Conservation (phyloP, 1,284 basidiomycete genomes). For the Rhodotorula sp. region DNA sequence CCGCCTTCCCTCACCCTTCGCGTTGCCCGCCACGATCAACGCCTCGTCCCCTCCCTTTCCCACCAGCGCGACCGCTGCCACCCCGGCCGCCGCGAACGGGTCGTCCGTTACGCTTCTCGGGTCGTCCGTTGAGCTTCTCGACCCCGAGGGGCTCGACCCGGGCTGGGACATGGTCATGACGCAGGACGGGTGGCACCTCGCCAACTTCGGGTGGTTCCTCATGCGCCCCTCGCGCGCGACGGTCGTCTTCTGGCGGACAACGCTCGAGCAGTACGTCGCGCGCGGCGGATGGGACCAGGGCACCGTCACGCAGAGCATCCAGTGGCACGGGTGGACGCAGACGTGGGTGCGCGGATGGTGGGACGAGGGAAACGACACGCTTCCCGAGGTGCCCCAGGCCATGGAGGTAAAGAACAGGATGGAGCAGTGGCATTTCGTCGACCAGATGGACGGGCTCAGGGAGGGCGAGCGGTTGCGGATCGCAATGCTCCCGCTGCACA, state of each 20-base stretch:
- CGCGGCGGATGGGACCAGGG: slow-evolving; percentile 3
- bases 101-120: background rate
- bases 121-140: background rate
- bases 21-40: background rate
- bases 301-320: background rate
- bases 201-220: slow-evolving; percentile 5
- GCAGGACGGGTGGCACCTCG: background rate
- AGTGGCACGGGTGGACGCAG: background rate
- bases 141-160: slow-evolving; percentile 1
- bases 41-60: background rate
- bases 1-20: background rate
- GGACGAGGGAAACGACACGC: background rate
- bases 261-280: background rate
- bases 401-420: background rate
- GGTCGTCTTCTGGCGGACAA: background rate
- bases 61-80: too few relatives aligned
- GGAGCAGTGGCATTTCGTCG: slow-evolving; percentile 3
- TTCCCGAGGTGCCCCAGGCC: background rate
- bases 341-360: background rate
- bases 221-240: background rate
- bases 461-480: background rate
- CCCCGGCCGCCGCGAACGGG: background rate
- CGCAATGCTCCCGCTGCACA: background rate
- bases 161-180: background rate
- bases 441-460: background rate